Evolutionary conservation across 306 rosid genomes (phyloP).

Genomic region (Delonix regia): DNA sequence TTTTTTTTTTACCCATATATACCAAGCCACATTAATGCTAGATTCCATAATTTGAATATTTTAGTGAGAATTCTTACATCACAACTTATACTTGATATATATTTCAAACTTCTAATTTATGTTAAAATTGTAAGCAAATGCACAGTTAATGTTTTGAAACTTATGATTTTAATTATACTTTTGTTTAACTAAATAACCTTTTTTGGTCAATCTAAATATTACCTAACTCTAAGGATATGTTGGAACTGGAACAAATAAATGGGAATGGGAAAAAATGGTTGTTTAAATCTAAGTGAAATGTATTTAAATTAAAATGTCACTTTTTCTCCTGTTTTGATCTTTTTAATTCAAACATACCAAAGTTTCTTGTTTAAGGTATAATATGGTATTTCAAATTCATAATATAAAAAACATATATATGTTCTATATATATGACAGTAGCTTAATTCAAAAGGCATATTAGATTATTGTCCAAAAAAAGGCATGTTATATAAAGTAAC

Average conservation of each 20-base stretch:
- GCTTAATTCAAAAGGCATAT: not conserved
- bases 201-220: not conserved
- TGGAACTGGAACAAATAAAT: not conserved
- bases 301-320: not conserved
- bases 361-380: not conserved
- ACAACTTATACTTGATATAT: conserved; percentile 2
- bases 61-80: conserved; percentile 33
- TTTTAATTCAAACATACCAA: not conserved
- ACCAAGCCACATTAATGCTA: conserved; percentile 13
- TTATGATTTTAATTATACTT: not conserved
- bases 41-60: conserved; percentile 41
- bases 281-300: no score
- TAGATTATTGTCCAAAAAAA: not conserved
- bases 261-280: not conserved
- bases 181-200: not conserved
- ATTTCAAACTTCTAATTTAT: conserved; percentile 1
- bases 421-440: not conserved
- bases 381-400: not conserved
- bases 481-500: not conserved
- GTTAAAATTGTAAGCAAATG: not conserved
- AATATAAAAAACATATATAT: no score
- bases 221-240: not conserved
- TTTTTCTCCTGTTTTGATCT: not conserved
- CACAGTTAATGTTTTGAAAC: not conserved
- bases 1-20: conserved; percentile 29